A percentile compares a stretch with the other conserved stretches of the same genome.
These are phyloP conservation scores for Parastagonospora avenae DNA, from an alignment of 2,329 filamentous ascomycete species.

Conservation along the genomic window DNA sequence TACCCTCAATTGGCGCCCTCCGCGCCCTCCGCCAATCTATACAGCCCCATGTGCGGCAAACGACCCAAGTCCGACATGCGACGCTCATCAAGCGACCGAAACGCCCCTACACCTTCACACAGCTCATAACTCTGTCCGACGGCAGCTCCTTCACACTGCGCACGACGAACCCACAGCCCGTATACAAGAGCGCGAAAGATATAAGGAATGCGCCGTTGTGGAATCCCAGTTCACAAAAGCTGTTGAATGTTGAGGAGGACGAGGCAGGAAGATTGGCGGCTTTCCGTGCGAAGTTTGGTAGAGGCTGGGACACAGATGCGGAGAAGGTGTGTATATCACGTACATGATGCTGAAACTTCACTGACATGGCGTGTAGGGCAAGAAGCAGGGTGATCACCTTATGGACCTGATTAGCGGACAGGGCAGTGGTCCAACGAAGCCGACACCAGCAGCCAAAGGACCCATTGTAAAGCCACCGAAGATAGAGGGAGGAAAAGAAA, in stretches of 20 bases:
- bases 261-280: constrained; percentile 88
- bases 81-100: constrained; percentile 87
- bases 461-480: constrained; percentile 1
- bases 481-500: neutral
- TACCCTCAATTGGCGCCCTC: constrained; percentile 39
- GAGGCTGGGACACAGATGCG: constrained; percentile 71
- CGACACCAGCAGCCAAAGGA: constrained; percentile 18
- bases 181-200: constrained; percentile 75
- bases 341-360: neutral
- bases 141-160: constrained; percentile 82
- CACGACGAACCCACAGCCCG: constrained; percentile 72
- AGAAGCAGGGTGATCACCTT: constrained; percentile 31
- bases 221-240: constrained; percentile 82
- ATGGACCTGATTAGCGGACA: constrained; percentile 42
- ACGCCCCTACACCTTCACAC: constrained; percentile 95
- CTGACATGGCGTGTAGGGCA: constrained; percentile 15
- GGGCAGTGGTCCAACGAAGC: constrained; percentile 14
- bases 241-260: constrained; percentile 90
- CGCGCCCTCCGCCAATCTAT: constrained; percentile 38
- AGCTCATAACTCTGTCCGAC: constrained; percentile 90
- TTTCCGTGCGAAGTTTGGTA: constrained; percentile 84
- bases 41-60: constrained; percentile 18
- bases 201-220: constrained; percentile 87
- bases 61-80: constrained; percentile 73
- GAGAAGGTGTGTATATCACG: constrained; percentile 14